These are phyloP conservation scores for Oryza brachyantha DNA, from an alignment of 176 grass and related monocot genomes.

Conservation along the genomic window DNA sequence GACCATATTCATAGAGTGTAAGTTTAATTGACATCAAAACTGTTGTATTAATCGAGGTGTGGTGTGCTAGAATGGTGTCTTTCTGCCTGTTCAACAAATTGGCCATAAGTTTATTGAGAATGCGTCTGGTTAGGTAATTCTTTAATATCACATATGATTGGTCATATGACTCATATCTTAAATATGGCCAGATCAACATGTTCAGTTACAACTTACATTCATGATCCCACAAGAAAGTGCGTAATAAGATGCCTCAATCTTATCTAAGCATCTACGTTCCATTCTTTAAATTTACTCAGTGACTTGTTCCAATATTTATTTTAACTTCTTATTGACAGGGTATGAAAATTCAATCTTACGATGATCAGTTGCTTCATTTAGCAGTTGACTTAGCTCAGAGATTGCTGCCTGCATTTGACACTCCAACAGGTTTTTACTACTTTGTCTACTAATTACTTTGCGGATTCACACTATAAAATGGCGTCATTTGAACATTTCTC, in stretches of 20 bases:
- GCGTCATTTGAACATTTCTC: neutral
- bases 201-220: neutral
- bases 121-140: neutral
- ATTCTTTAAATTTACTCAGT: neutral
- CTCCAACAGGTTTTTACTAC: slow-evolving; percentile 83
- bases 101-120: neutral
- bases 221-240: neutral
- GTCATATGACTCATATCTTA: neutral
- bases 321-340: slow-evolving; percentile 53
- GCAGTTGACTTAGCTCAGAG: slow-evolving; percentile 77
- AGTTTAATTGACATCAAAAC: neutral
- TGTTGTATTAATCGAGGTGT: neutral
- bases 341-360: slow-evolving; percentile 87
- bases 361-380: slow-evolving; percentile 90
- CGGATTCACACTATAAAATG: neutral
- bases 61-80: neutral
- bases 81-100: neutral
- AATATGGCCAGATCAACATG: neutral
- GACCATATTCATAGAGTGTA: neutral
- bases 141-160: neutral
- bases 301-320: neutral
- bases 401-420: slow-evolving; percentile 94
- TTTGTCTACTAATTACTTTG: slow-evolving; percentile 22
- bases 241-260: neutral
- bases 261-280: neutral